Base-by-base conservation (phyloP, 164 flowering plant genomes). In the Cinnamomum chago region DNA sequence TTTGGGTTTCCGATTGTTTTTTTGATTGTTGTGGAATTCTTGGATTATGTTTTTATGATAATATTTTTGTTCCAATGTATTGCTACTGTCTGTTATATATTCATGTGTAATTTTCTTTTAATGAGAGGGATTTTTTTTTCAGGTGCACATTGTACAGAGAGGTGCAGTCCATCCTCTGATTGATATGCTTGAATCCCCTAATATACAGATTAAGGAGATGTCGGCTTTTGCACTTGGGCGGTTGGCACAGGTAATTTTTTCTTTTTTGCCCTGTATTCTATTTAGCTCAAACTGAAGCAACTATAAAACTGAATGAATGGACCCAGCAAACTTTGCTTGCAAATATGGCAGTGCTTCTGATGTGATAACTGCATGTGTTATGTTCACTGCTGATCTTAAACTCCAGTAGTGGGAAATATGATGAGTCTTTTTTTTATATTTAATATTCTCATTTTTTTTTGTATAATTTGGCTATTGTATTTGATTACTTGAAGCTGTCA, bases 181-280 rank as follows among this genome's bases (percentile, higher is more conserved):
- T 84, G 98, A 93, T 77, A 91, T 95, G 99, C 97, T 95, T 77
- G 92, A 95, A 65, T 92, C 98, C 25, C 77, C 85, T 14, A 98
- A 95, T 84, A 75, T 89, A 58, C 99, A 95, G 68, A 84, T 95
- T 67, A 87, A 84, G 70, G 98, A 95, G 82, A 93, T 95, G 98
- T 86, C 99, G 33, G 99, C 99, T 65, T 95, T 95, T 88, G 98
- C 99, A 35, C 81, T 95, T 73, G 99, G 99, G 82, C 86, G 99
- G 75, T 79, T 95, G 88, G 99, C 99, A 23, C 98, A 95, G 97
- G 99, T 95, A 55, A 15, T 55, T 55, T 15, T 55, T 55, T 14
- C 60, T 18, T 15, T 20, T 2, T 13, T 17, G 60, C 60, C 60
- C 0, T 15, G 60, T 55, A 20, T 55, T 55, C n/a, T 18, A 20